A percentile compares a stretch with the other conserved stretches of the same genome.
Evolutionary conservation across 139 green algal genomes (phyloP).

Genomic region (Chlamydomonas applanata): DNA sequence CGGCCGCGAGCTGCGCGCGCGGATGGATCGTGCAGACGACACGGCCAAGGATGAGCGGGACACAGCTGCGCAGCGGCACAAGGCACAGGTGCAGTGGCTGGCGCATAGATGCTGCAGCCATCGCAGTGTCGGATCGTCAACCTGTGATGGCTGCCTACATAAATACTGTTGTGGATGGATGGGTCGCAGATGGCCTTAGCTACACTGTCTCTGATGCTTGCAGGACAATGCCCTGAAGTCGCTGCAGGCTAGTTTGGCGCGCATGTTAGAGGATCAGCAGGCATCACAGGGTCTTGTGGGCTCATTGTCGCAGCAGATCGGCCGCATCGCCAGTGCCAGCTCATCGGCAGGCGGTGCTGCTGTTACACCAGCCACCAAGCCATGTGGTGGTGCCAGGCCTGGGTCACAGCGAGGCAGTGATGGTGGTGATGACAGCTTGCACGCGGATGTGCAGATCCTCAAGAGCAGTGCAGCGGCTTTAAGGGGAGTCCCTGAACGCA

Average conservation of each 20-base stretch:
- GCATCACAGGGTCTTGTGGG: neutral
- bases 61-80: neutral
- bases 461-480: no score
- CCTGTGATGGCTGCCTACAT: no score
- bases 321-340: no score
- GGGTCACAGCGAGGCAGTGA: neutral
- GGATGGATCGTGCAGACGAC: slow-evolving; percentile 23
- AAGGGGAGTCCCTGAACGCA: no score
- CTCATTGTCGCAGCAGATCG: no score
- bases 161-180: no score
- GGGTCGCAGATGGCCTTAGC: no score
- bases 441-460: neutral
- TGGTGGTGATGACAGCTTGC: neutral
- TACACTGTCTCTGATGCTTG: neutral
- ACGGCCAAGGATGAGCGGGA: neutral
- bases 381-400: neutral
- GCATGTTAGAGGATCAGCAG: neutral
- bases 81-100: neutral
- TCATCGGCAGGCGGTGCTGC: neutral
- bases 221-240: slow-evolving; percentile 11
- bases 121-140: no score
- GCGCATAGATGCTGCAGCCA: neutral
- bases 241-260: neutral
- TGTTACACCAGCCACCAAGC: neutral
- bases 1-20: neutral